These are phyloP conservation scores for Ananas comosus DNA, from an alignment of 176 grass and related monocot species.

Conservation along the genomic window DNA sequence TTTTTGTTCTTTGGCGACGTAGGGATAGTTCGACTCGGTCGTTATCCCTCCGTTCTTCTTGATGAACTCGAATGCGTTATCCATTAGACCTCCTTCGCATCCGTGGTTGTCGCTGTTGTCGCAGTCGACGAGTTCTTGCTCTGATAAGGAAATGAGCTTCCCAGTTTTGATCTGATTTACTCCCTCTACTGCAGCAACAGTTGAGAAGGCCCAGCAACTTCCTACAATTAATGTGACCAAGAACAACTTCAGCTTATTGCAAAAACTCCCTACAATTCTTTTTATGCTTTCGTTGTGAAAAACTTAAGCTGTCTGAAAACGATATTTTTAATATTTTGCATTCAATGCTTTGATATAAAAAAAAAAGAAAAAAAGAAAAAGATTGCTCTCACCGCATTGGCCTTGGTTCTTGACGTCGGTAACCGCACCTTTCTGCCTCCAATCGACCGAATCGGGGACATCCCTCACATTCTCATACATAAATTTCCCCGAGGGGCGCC, in stretches of 20 bases:
- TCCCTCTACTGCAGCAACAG: constrained; percentile 59
- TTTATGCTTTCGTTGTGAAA: neutral
- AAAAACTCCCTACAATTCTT: neutral
- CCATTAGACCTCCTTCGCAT: constrained; percentile 75
- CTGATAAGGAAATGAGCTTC: constrained; percentile 49
- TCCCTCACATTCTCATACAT: constrained; percentile 17
- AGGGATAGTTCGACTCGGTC: constrained; percentile 54
- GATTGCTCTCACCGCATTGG: constrained; percentile 43
- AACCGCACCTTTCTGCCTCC: constrained; percentile 59
- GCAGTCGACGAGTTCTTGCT: constrained; percentile 78
- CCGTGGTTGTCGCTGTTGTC: constrained; percentile 36
- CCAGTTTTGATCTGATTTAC: constrained; percentile 73
- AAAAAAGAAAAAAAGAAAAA: neutral
- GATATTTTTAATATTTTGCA: neutral
- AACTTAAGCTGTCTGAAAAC: neutral
- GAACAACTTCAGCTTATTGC: neutral
- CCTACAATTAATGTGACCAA: constrained; percentile 26
- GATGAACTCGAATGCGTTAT: constrained; percentile 69
- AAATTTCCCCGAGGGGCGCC: constrained; percentile 9
- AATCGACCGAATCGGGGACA: constrained; percentile 40
- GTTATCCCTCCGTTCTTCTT: constrained; percentile 54
- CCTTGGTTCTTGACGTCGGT: constrained; percentile 76
- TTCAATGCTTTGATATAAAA: constrained; percentile 4
- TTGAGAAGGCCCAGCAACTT: constrained; percentile 84
- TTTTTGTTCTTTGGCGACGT: constrained; percentile 26